Evolutionary conservation across 176 grass and related monocot genomes (phyloP).

Genomic region (Phyllostachys edulis): DNA sequence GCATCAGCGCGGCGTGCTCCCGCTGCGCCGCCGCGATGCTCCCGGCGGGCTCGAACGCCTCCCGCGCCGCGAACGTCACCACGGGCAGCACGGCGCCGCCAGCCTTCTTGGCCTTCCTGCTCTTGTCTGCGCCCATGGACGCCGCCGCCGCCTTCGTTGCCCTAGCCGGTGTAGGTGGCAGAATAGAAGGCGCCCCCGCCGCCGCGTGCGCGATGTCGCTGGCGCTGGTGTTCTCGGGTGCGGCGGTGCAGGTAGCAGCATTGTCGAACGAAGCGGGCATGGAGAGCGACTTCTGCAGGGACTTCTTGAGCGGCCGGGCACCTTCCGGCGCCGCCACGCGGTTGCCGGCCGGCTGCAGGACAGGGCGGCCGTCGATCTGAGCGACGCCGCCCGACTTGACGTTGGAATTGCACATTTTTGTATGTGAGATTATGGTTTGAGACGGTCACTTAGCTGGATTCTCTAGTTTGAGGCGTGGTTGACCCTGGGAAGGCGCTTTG

Average conservation of each 20-base stretch:
- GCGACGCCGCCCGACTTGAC: conserved; percentile 61
- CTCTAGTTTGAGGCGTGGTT: conserved; percentile 16
- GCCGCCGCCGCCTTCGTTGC: conserved; percentile 19
- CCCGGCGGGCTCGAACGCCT: conserved; percentile 51
- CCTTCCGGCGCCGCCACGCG: conserved; percentile 53
- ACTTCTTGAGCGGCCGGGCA: conserved; percentile 65
- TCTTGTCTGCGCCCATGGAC: not conserved
- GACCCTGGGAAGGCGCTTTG: conserved; percentile 30
- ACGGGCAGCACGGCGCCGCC: conserved; percentile 24
- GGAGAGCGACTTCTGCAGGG: conserved; percentile 68
- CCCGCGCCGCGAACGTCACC: conserved; percentile 40
- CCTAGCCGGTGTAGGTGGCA: conserved; percentile 37
- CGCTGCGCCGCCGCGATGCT: conserved; percentile 67
- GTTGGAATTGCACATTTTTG: conserved; percentile 87
- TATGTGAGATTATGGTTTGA: not conserved
- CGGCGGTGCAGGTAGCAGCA: not conserved
- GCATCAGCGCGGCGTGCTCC: conserved; percentile 55
- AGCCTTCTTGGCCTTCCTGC: conserved; percentile 35
- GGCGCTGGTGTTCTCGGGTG: conserved; percentile 3
- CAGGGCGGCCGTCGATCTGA: conserved; percentile 77
- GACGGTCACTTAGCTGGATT: not conserved
- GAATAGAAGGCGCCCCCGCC: not conserved
- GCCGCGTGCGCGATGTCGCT: not conserved
- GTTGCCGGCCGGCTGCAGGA: conserved; percentile 85
- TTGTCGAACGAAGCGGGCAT: conserved; percentile 48